Conservation (phyloP, 163 green algal species). For the Chlorella variabilis region DNA sequence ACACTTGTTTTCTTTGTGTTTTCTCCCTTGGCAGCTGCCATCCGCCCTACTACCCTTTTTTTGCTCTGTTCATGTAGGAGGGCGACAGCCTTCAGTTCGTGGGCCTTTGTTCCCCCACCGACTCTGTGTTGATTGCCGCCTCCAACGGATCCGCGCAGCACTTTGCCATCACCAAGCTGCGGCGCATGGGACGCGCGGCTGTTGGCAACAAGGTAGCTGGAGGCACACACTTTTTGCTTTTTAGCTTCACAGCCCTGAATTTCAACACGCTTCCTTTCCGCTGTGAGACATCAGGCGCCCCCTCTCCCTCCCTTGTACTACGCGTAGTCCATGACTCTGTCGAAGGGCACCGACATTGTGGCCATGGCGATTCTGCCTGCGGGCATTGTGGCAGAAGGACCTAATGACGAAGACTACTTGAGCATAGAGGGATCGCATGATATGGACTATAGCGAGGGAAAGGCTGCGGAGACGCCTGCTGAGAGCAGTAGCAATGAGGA, state of each 20-base stretch:
- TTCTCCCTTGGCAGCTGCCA: too few relatives aligned
- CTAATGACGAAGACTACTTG: neutral
- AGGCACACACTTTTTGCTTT: neutral
- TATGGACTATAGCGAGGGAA: neutral
- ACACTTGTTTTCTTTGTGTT: too few relatives aligned
- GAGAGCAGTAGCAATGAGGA: too few relatives aligned
- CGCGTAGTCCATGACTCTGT: conserved; percentile 60
- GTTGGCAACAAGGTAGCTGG: conserved; percentile 17
- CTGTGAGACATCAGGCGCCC: too few relatives aligned
- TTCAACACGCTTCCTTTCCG: too few relatives aligned
- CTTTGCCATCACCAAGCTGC: conserved; percentile 56
- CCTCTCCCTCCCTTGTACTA: too few relatives aligned
- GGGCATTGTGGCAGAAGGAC: neutral
- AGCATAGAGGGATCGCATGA: too few relatives aligned
- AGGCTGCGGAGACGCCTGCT: too few relatives aligned
- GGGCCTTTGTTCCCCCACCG: conserved; percentile 40
- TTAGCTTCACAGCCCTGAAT: too few relatives aligned
- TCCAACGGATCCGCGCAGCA: conserved; percentile 63
- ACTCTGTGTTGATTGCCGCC: conserved; percentile 70
- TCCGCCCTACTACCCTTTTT: too few relatives aligned
- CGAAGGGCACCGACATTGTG: conserved; percentile 53
- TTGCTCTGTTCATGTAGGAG: conserved; percentile 21
- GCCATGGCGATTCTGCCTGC: conserved; percentile 67
- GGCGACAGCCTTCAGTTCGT: conserved; percentile 72
- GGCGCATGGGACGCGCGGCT: conserved; percentile 35